These are phyloP conservation scores for Penicillium occitanis DNA, from an alignment of 2,329 filamentous ascomycete species.

Conservation along the genomic window DNA sequence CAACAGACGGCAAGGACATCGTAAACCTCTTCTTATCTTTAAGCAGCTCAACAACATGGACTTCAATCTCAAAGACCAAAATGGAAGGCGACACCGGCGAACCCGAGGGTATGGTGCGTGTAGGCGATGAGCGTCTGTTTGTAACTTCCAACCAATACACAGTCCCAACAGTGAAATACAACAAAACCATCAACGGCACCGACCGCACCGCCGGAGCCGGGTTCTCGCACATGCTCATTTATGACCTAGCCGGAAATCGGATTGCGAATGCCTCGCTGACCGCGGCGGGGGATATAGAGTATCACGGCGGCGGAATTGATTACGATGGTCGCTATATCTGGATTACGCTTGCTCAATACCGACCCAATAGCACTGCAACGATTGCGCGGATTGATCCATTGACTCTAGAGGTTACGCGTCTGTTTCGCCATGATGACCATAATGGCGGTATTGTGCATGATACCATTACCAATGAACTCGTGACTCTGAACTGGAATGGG, in stretches of 20 bases:
- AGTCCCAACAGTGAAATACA: conserved; percentile 40
- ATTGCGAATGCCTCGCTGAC: conserved; percentile 51
- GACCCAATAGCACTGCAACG: conserved; percentile 50
- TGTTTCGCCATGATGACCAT: conserved; percentile 46
- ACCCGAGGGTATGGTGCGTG: conserved; percentile 51
- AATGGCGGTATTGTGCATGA: conserved; percentile 52
- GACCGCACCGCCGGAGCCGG: conserved; percentile 52
- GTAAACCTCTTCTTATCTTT: conserved; percentile 45
- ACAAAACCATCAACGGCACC: conserved; percentile 63
- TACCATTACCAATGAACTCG: conserved; percentile 35
- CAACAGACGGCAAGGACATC: conserved; percentile 31
- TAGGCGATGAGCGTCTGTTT: conserved; percentile 47
- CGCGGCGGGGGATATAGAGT: conserved; percentile 39
- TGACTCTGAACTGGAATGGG: conserved; percentile 51
- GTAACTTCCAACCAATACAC: conserved; percentile 50
- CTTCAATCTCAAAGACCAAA: conserved; percentile 42
- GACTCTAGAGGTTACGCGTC: conserved; percentile 35
- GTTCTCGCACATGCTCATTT: conserved; percentile 50
- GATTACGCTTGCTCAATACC: conserved; percentile 50
- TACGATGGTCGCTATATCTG: conserved; percentile 52
- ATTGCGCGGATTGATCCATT: conserved; percentile 43
- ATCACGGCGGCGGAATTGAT: conserved; percentile 53
- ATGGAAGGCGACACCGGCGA: conserved; percentile 51
- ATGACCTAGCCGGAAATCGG: conserved; percentile 43
- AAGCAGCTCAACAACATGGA: conserved; percentile 48